Evolutionary conservation across 2,329 filamentous ascomycete species (phyloP).

Genomic region (Monosporascus sp.): DNA sequence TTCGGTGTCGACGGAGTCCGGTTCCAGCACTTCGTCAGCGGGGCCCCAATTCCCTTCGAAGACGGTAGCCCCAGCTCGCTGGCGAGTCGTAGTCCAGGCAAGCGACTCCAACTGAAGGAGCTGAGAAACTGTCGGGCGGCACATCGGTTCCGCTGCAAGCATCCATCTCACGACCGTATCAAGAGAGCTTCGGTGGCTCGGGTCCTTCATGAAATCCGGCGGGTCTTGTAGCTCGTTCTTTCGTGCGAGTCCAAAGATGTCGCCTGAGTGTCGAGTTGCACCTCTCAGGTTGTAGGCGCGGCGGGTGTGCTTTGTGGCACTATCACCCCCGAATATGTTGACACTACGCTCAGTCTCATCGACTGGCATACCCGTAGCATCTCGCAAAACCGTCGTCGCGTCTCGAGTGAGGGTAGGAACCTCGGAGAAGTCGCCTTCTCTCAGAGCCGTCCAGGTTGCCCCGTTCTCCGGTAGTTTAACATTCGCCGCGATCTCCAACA

Average conservation of each 20-base stretch:
- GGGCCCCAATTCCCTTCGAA: slow-evolving; percentile 97
- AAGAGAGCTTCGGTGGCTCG: slow-evolving; percentile 65
- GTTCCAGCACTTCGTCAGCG: slow-evolving; percentile 42
- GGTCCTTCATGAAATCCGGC: slow-evolving; percentile 84
- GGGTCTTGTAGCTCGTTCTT: slow-evolving; percentile 54
- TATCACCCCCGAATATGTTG: slow-evolving; percentile 27
- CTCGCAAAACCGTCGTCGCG: slow-evolving; percentile 64
- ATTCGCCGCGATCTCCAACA: slow-evolving; percentile 91
- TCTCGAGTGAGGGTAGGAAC: slow-evolving; percentile 82
- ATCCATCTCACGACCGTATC: slow-evolving; percentile 84
- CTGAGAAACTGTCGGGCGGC: slow-evolving; percentile 70
- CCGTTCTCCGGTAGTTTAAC: slow-evolving; percentile 92
- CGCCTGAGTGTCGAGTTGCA: slow-evolving; percentile 28
- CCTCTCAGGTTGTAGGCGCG: slow-evolving; percentile 21
- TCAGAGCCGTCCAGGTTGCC: slow-evolving; percentile 80
- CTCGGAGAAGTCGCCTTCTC: slow-evolving; percentile 83
- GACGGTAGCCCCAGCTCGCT: slow-evolving; percentile 84
- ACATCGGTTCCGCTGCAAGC: slow-evolving; percentile 68
- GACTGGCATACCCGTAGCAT: slow-evolving; percentile 67
- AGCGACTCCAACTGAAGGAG: slow-evolving; percentile 70
- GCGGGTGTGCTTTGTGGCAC: slow-evolving; percentile 10
- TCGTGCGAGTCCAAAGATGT: slow-evolving; percentile 42
- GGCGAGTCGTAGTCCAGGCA: slow-evolving; percentile 71
- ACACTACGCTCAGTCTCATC: slow-evolving; percentile 35
- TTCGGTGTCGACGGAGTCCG: slow-evolving; percentile 44